A percentile compares a stretch with the other conserved stretches of the same genome.
These are phyloP conservation scores for Knoxia roxburghii DNA, from an alignment of 257 asterid genomes.

Conservation along the genomic window DNA sequence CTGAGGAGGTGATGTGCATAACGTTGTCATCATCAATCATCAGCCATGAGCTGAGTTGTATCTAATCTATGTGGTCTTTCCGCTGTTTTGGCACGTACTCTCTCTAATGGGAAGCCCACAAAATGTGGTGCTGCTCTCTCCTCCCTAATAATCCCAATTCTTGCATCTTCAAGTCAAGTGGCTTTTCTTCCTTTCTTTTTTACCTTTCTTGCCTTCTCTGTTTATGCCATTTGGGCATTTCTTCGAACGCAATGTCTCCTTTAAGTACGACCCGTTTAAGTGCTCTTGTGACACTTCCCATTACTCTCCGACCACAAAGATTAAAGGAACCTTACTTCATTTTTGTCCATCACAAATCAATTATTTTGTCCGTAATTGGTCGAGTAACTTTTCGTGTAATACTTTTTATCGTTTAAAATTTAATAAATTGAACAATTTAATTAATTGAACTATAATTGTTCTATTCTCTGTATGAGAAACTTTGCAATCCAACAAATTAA, in stretches of 20 bases:
- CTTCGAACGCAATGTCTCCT: slow-evolving; percentile 17
- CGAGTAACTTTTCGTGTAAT: too few relatives aligned
- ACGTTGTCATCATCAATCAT: not conserved
- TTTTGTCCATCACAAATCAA: slow-evolving; percentile 11
- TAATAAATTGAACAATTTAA: too few relatives aligned
- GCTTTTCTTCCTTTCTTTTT: not conserved
- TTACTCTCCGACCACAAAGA: slow-evolving; percentile 13
- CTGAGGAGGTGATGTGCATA: not conserved
- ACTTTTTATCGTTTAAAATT: too few relatives aligned
- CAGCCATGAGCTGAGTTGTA: not conserved
- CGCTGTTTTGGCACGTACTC: not conserved
- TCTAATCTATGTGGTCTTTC: not conserved
- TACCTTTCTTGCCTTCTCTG: not conserved
- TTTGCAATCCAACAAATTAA: too few relatives aligned
- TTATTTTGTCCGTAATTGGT: too few relatives aligned
- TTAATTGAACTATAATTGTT: too few relatives aligned
- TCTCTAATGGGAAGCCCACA: not conserved
- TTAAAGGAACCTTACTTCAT: not conserved
- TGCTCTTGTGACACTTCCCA: slow-evolving; percentile 20
- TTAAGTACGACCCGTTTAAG: slow-evolving; percentile 8
- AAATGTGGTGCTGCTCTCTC: not conserved
- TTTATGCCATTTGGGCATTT: slow-evolving; percentile 13
- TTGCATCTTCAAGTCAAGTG: not conserved
- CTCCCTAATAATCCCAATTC: not conserved
- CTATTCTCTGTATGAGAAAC: too few relatives aligned